Percentiles rank a stretch among this genome's conserved stretches.
Conservation (phyloP, 495 filamentous ascomycete species). For the Venustampulla echinocandica region DNA sequence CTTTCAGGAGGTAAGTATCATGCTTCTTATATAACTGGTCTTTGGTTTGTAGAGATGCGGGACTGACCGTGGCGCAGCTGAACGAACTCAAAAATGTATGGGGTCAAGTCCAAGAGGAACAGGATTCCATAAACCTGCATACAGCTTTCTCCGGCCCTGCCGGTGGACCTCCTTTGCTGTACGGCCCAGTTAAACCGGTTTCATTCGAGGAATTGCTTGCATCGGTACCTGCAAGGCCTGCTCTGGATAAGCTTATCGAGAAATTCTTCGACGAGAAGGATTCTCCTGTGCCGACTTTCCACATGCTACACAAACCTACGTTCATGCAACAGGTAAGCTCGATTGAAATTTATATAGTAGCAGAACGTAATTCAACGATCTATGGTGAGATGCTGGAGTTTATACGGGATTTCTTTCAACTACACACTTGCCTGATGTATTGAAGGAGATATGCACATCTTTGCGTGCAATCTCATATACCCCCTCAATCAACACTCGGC, state of each 20-base stretch:
- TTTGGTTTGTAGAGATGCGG: not conserved
- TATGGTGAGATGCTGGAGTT: no score
- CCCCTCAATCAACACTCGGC: no score
- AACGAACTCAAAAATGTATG: conserved; percentile 63
- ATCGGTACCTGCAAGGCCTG: conserved; percentile 31
- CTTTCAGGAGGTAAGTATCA: not conserved
- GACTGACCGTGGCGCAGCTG: conserved; percentile 42
- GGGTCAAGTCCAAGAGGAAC: conserved; percentile 9
- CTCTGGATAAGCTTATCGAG: conserved; percentile 35
- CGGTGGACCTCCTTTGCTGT: conserved; percentile 19
- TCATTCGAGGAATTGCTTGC: conserved; percentile 30
- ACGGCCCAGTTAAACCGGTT: conserved; percentile 14
- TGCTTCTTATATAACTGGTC: not conserved
- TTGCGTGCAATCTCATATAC: no score
- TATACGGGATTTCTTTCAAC: no score
- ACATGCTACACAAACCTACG: conserved; percentile 19
- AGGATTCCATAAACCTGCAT: conserved; percentile 42
- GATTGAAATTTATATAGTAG: not conserved
- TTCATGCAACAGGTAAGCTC: conserved; percentile 19
- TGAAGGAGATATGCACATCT: no score
- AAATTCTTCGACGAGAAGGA: conserved; percentile 34
- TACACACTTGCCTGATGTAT: no score
- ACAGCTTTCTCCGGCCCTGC: not conserved
- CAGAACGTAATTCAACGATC: not conserved
- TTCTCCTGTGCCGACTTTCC: conserved; percentile 16